These are phyloP conservation scores for Mrakia blollopis DNA, from an alignment of 768 basidiomycete genomes.

Conservation along the genomic window DNA sequence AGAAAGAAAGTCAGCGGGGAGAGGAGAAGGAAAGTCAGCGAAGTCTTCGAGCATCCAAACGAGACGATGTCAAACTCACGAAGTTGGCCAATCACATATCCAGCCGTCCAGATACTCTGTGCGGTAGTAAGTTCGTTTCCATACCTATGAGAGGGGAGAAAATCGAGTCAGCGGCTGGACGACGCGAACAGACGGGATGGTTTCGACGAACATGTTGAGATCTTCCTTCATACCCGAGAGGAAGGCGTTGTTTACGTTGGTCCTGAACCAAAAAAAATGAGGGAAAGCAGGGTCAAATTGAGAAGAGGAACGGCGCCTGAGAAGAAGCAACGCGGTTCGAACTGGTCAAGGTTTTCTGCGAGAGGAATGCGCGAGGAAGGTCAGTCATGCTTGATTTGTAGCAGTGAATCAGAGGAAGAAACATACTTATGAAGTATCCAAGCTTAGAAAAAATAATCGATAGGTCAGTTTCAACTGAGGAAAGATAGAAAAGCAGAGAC, in stretches of 20 bases:
- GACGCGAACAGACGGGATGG: not conserved
- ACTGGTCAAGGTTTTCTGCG: too few species aligned
- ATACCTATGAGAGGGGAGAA: constrained; percentile 29
- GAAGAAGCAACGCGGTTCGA: not conserved
- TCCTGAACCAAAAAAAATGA: too few species aligned
- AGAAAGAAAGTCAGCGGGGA: too few species aligned
- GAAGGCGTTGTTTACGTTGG: constrained; percentile 14
- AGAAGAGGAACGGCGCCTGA: too few species aligned
- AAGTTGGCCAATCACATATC: constrained; percentile 27
- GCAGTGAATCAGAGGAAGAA: not conserved
- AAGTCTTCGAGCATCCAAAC: too few species aligned
- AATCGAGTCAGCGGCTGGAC: too few species aligned
- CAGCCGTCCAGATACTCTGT: constrained; percentile 38
- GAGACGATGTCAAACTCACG: constrained; percentile 33
- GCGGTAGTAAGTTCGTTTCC: constrained; percentile 35
- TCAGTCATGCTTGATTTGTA: too few species aligned
- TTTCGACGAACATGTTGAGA: constrained; percentile 33
- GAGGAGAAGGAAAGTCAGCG: too few species aligned
- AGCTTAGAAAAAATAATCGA: constrained; percentile 36
- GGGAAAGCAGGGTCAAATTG: too few species aligned
- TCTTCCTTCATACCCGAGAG: constrained; percentile 38
- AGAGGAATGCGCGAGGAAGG: not conserved
- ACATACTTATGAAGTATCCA: not conserved
- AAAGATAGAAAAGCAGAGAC: not conserved
- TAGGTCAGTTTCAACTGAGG: not conserved